phyloP scores from a whole-genome alignment of 2,329 filamentous ascomycete species.

The Epicoccum nigrum region DNA sequence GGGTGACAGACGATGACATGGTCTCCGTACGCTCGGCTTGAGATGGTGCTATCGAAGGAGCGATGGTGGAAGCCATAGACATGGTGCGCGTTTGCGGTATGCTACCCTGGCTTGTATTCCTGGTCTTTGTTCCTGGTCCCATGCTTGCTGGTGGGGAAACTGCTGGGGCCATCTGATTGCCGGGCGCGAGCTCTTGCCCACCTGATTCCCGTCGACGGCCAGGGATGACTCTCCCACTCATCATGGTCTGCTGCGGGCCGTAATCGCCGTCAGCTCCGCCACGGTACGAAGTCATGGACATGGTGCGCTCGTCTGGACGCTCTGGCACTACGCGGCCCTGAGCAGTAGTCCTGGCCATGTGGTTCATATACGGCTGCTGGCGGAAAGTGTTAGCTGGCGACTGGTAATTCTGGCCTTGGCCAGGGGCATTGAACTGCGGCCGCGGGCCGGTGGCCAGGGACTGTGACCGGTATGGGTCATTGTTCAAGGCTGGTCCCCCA shows the following conservation, averaged over 20 bases:
- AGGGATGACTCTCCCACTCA: constrained; percentile 90
- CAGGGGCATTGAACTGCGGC: constrained; percentile 70
- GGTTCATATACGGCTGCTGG: constrained; percentile 73
- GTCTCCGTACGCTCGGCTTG: constrained; percentile 67
- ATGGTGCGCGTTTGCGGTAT: constrained; percentile 68
- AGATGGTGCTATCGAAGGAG: constrained; percentile 48
- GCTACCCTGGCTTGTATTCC: constrained; percentile 46
- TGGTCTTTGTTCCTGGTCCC: constrained; percentile 42
- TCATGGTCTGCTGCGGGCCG: constrained; percentile 74
- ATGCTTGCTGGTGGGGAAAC: constrained; percentile 30
- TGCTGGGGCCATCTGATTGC: constrained; percentile 27
- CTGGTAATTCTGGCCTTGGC: constrained; percentile 38
- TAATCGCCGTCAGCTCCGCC: constrained; percentile 78
- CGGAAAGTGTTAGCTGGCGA: constrained; percentile 78
- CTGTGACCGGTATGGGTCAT: constrained; percentile 88
- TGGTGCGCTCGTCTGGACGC: constrained; percentile 87
- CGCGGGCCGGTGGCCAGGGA: constrained; percentile 81
- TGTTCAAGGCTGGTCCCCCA: constrained; percentile 74
- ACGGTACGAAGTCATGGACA: constrained; percentile 90
- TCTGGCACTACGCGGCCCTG: constrained; percentile 92
- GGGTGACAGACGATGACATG: constrained; percentile 57
- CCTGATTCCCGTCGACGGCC: constrained; percentile 68
- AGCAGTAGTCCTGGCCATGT: constrained; percentile 79
- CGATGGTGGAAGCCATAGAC: constrained; percentile 89
- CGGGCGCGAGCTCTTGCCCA: constrained; percentile 31